phyloP scores from a whole-genome alignment of 768 basidiomycete species.

The Trametes cinnabarina region DNA sequence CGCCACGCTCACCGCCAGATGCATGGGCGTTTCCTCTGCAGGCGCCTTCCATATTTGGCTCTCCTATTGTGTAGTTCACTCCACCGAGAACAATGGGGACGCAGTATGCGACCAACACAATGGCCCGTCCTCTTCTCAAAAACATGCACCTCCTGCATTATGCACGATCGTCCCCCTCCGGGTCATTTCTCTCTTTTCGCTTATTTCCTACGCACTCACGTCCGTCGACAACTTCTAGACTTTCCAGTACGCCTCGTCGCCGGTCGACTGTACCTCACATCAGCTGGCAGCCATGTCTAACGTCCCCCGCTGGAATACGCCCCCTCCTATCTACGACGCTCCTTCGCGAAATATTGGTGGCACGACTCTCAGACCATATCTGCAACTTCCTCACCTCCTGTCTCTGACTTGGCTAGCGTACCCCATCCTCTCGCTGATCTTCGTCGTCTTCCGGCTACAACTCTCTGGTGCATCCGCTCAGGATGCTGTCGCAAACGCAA shows the following conservation, averaged over 20 bases:
- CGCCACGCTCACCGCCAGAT: no score
- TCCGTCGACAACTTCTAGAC: constrained; percentile 25
- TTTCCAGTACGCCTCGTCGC: constrained; percentile 24
- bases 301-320: constrained; percentile 32
- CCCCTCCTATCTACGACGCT: constrained; percentile 60
- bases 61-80: constrained; percentile 10
- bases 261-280: constrained; percentile 25
- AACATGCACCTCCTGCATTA: not conserved
- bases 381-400: constrained; percentile 77
- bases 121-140: constrained; percentile 20
- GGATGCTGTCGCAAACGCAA: constrained; percentile 65
- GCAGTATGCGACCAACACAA: constrained; percentile 22
- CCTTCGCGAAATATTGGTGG: constrained; percentile 31
- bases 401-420: constrained; percentile 91
- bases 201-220: constrained; percentile 3
- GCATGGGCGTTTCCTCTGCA: not conserved
- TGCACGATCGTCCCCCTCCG: constrained; percentile 12
- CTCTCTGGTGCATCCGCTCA: constrained; percentile 70
- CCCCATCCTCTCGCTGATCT: constrained; percentile 83
- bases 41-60: constrained; percentile 9
- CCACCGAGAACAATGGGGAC: constrained; percentile 17
- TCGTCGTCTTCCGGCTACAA: constrained; percentile 82
- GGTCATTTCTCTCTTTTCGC: constrained; percentile 18
- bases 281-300: constrained; percentile 29
- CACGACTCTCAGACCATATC: constrained; percentile 69